These are phyloP conservation scores for Pseudozyma hubeiensis DNA, from an alignment of 1,284 basidiomycete species.

Conservation along the genomic window DNA sequence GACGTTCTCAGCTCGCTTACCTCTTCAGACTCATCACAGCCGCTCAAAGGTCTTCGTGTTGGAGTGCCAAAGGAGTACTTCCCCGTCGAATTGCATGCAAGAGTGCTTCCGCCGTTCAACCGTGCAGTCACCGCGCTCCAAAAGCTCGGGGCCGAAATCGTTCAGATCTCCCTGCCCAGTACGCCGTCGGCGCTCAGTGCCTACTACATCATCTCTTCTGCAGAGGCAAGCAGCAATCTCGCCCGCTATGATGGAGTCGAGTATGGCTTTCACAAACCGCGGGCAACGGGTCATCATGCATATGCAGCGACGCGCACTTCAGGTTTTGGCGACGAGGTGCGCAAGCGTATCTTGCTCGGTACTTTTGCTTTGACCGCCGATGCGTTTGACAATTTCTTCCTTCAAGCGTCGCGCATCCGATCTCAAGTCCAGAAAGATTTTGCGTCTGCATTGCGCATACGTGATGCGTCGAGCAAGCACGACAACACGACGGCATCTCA, in stretches of 20 bases:
- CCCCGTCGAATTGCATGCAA: slow-evolving; percentile 76
- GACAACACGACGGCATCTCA: not conserved
- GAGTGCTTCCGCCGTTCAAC: slow-evolving; percentile 73
- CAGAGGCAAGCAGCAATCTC: slow-evolving; percentile 93
- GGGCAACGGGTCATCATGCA: slow-evolving; percentile 24
- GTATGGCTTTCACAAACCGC: slow-evolving; percentile 70
- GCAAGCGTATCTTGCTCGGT: slow-evolving; percentile 88
- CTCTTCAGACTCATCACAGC: slow-evolving; percentile 10
- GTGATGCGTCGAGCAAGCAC: slow-evolving; percentile 66
- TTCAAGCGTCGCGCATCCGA: slow-evolving; percentile 87
- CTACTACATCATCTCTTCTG: slow-evolving; percentile 93
- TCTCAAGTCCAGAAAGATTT: slow-evolving; percentile 81
- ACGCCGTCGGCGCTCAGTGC: slow-evolving; percentile 85
- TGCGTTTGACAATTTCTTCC: slow-evolving; percentile 95
- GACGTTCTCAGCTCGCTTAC: slow-evolving; percentile 7
- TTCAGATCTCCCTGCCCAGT: slow-evolving; percentile 81
- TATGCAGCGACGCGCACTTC: slow-evolving; percentile 71
- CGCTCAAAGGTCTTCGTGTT: slow-evolving; percentile 73
- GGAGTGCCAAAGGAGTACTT: slow-evolving; percentile 85
- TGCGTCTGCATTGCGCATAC: slow-evolving; percentile 75
- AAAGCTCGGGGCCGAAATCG: slow-evolving; percentile 76
- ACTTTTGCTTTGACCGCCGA: slow-evolving; percentile 91
- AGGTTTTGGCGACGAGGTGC: slow-evolving; percentile 85
- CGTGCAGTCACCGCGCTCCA: slow-evolving; percentile 73
- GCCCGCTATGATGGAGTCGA: slow-evolving; percentile 88